Percentiles rank a stretch among this genome's conserved stretches.
Evolutionary conservation across 2,329 filamentous ascomycete species (phyloP).

Genomic region (Talaromyces sp.): DNA sequence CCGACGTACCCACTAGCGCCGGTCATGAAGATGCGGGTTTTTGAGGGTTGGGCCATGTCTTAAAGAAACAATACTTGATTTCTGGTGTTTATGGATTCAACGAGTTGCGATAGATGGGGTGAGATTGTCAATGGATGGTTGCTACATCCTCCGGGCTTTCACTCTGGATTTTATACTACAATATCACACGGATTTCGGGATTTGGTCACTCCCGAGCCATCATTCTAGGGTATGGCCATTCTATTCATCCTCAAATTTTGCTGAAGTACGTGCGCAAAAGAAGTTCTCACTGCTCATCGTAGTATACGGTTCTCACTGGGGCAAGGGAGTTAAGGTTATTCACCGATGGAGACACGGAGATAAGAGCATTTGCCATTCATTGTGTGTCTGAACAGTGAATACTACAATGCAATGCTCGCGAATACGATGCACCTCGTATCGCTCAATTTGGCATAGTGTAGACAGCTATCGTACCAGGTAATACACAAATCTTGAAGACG

Average conservation of each 20-base stretch:
- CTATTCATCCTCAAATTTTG: not conserved
- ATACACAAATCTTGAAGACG: not conserved
- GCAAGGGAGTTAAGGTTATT: not conserved
- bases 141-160: not conserved
- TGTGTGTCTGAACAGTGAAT: not conserved
- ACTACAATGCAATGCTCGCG: not conserved
- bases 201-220: not conserved
- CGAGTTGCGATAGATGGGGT: not conserved
- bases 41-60: not conserved
- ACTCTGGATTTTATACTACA: not conserved
- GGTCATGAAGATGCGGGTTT: slow-evolving; percentile 38
- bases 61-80: not conserved
- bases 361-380: not conserved
- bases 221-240: not conserved
- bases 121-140: not conserved
- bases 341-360: not conserved
- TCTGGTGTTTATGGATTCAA: not conserved
- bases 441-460: not conserved
- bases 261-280: not conserved
- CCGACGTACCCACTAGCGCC: slow-evolving; percentile 44
- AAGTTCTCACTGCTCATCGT: not conserved
- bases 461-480: not conserved
- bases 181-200: not conserved
- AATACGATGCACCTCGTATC: not conserved
- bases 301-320: not conserved